phyloP scores from a whole-genome alignment of 257 asterid species.

The Lycium barbarum region DNA sequence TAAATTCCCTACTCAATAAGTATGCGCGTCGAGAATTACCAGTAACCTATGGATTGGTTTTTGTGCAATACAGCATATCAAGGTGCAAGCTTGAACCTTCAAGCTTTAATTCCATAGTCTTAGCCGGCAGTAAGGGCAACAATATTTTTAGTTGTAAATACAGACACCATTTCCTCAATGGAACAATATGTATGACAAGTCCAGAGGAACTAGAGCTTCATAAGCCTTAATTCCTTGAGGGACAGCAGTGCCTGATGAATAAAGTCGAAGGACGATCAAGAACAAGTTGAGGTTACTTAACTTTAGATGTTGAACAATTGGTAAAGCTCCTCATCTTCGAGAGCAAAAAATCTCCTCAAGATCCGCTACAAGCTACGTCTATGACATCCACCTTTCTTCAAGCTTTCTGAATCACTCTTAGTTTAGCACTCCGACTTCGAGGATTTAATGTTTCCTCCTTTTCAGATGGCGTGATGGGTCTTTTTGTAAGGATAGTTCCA shows the following conservation, averaged over 20 bases:
- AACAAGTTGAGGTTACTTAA: slow-evolving; percentile 15
- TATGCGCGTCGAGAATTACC: background rate
- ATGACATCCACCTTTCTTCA: slow-evolving; percentile 37
- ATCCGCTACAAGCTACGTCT: background rate
- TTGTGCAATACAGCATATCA: background rate
- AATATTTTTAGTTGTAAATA: background rate
- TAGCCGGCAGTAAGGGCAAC: background rate
- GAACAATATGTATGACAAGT: background rate
- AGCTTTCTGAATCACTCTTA: slow-evolving; percentile 85
- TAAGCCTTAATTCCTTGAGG: background rate
- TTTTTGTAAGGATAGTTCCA: slow-evolving; percentile 78
- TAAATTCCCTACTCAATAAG: background rate
- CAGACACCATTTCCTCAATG: background rate
- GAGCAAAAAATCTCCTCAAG: background rate
- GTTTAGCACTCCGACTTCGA: slow-evolving; percentile 91
- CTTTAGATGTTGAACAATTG: slow-evolving; percentile 14
- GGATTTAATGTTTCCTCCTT: slow-evolving; percentile 81
- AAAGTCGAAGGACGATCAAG: background rate
- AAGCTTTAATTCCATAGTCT: background rate
- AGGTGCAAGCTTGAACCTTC: background rate
- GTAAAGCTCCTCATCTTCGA: slow-evolving; percentile 17
- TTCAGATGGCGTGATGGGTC: slow-evolving; percentile 91
- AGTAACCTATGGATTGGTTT: background rate
- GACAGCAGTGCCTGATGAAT: background rate
- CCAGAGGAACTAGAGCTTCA: slow-evolving; percentile 17